Conservation (phyloP, 2,329 filamentous ascomycete genomes). For the Chalaropsis ovoidea region DNA sequence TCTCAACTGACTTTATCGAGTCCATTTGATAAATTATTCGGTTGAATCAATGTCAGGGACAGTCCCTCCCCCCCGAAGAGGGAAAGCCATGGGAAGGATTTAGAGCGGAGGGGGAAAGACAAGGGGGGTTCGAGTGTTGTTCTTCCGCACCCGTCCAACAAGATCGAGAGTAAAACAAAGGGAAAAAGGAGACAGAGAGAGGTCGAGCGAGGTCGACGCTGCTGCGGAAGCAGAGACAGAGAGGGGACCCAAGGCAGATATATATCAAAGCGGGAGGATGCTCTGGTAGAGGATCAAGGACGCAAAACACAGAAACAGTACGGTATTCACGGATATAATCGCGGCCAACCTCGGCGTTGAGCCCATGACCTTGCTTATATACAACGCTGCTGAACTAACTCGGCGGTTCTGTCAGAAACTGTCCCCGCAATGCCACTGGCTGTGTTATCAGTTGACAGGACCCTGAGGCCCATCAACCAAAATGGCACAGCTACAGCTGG, state of each 20-base stretch:
- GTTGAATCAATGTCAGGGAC: conserved; percentile 11
- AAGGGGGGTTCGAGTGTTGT: conserved; percentile 1
- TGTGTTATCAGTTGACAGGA: neutral
- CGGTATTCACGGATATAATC: too few relatives aligned
- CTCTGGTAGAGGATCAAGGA: neutral
- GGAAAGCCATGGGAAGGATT: conserved; percentile 13
- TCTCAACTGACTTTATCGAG: neutral
- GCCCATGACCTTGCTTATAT: too few relatives aligned
- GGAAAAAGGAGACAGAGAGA: neutral
- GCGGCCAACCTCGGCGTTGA: too few relatives aligned
- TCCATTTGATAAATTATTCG: neutral
- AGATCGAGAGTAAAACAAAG: conserved; percentile 3
- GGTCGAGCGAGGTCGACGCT: neutral
- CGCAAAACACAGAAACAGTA: too few relatives aligned
- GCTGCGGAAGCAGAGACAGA: neutral
- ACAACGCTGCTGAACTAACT: too few relatives aligned
- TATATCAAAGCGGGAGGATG: neutral
- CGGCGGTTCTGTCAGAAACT: too few relatives aligned
- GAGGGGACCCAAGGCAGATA: neutral
- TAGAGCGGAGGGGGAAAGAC: conserved; percentile 12
- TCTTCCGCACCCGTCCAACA: neutral
- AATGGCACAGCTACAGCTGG: neutral
- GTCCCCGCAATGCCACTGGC: neutral
- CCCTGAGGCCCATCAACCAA: neutral
- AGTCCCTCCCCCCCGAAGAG: neutral